Conservation (phyloP, 805 yeast species). For the Zygosaccharomyces pseudorouxii region DNA sequence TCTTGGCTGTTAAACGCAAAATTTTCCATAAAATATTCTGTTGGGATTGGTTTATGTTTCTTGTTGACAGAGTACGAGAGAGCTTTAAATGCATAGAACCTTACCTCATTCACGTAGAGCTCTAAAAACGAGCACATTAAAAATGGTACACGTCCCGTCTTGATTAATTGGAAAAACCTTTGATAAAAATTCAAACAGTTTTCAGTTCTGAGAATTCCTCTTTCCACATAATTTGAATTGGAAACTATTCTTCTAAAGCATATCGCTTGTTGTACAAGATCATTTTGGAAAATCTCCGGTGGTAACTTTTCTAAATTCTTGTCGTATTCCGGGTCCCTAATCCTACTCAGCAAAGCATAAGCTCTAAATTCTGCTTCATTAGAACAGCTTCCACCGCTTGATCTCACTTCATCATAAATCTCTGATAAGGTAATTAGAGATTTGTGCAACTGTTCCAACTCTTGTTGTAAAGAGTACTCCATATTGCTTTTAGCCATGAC, state of each 20-base stretch:
- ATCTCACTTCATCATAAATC: conserved; percentile 75
- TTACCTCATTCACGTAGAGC: conserved; percentile 70
- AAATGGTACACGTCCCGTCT: conserved; percentile 52
- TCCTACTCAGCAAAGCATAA: conserved; percentile 72
- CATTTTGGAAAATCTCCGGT: conserved; percentile 45
- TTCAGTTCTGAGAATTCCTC: conserved; percentile 49
- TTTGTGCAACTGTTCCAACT: conserved; percentile 88
- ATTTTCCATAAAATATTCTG: conserved; percentile 41
- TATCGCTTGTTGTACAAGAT: conserved; percentile 64
- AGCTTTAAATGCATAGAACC: conserved; percentile 67
- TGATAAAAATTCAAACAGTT: conserved; percentile 59
- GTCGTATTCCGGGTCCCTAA: conserved; percentile 81
- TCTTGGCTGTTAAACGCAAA: conserved; percentile 65
- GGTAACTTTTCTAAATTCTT: conserved; percentile 71
- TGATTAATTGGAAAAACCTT: conserved; percentile 57
- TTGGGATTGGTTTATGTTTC: conserved; percentile 61
- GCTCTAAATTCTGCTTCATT: conserved; percentile 94
- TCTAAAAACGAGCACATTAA: conserved; percentile 72
- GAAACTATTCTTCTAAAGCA: conserved; percentile 61
- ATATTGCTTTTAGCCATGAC: conserved; percentile 69
- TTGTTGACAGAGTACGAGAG: conserved; percentile 64
- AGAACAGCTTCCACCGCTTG: conserved; percentile 61
- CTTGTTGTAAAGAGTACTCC: conserved; percentile 92
- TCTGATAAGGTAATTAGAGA: conserved; percentile 84
- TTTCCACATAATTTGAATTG: conserved; percentile 54